Base-by-base conservation (phyloP, 2,329 filamentous ascomycete species). In the Talaromyces sp. region DNA sequence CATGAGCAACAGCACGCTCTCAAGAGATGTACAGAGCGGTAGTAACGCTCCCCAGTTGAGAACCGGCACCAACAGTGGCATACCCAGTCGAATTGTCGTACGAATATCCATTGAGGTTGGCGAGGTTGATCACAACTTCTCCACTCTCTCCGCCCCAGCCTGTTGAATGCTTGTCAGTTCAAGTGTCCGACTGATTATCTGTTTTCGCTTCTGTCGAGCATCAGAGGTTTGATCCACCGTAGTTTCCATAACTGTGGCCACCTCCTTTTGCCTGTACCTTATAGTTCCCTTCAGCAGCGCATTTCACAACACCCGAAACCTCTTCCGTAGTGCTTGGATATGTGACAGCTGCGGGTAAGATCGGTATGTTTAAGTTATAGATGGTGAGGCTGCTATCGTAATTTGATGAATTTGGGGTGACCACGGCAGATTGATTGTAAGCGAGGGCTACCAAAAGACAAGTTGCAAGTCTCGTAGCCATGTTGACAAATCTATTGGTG, bases 201-300 rank as follows among this genome's bases (percentile, higher is more conserved):
- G 16, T 18, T 28, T 52, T 33, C 25, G 18, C 8, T 14, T n/a
- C n/a, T n/a, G n/a, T n/a, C n/a, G n/a, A n/a, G n/a, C n/a, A n/a
- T n/a, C n/a, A n/a, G n/a, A n/a, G n/a, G n/a, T n/a, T n/a, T n/a
- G n/a, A n/a, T n/a, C n/a, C n/a, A n/a, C 80, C 80, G 58, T 79
- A 81, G 46, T 81, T 83, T 0, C 78, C 83, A 69, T 83, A 85
- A 44, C 79, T 81, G 67, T 85, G 83, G 0, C 83, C 83, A 11
- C 83, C 83, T 39, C 78, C 76, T 63, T 79, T 80, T 2, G 82
- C 74, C 42, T 82, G 82, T 2, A 85, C 80, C 56, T 82, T 80
- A 31, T 82, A 71, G 6, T 71, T 71, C 44, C 71, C 64, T 23
- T 76, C 67, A 1, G 69, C 68, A 2, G 81, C 83, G 62, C 81